These are phyloP conservation scores for Exobasidium cylindrosporum DNA, from an alignment of 1,284 basidiomycete genomes.

Conservation along the genomic window DNA sequence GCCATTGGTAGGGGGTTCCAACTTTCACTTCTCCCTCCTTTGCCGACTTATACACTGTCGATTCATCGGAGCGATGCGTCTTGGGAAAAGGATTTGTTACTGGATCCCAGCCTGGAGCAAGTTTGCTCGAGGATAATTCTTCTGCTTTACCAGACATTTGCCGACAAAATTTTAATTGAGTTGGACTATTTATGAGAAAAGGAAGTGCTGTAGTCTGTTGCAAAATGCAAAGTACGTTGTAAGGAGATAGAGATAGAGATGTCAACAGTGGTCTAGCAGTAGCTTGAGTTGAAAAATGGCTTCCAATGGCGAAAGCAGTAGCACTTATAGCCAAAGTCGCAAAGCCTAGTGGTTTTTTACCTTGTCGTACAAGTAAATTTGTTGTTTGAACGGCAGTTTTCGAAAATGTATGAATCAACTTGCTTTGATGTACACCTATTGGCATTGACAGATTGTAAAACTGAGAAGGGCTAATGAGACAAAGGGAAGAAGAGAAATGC, in stretches of 20 bases:
- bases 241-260: neutral
- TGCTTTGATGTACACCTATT: neutral
- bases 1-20: conserved; percentile 51
- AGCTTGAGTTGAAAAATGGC: neutral
- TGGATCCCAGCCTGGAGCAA: conserved; percentile 41
- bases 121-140: neutral
- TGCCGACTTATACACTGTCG: conserved; percentile 39
- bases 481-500: neutral
- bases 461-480: neutral
- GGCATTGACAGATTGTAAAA: neutral
- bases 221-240: neutral
- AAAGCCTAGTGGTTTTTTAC: neutral
- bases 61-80: conserved; percentile 40
- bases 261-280: neutral
- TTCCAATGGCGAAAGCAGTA: neutral
- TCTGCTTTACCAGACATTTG: neutral
- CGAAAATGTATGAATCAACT: too few species aligned
- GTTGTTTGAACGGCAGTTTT: too few species aligned
- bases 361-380: neutral
- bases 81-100: conserved; percentile 41
- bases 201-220: neutral
- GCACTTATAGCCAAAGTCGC: neutral
- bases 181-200: neutral
- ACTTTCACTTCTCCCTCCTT: conserved; percentile 44
- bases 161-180: neutral